A percentile compares a stretch with the other conserved stretches of the same genome.
phyloP scores from a whole-genome alignment of 106 monocot genomes.

The Dioscorea zingiberensis region DNA sequence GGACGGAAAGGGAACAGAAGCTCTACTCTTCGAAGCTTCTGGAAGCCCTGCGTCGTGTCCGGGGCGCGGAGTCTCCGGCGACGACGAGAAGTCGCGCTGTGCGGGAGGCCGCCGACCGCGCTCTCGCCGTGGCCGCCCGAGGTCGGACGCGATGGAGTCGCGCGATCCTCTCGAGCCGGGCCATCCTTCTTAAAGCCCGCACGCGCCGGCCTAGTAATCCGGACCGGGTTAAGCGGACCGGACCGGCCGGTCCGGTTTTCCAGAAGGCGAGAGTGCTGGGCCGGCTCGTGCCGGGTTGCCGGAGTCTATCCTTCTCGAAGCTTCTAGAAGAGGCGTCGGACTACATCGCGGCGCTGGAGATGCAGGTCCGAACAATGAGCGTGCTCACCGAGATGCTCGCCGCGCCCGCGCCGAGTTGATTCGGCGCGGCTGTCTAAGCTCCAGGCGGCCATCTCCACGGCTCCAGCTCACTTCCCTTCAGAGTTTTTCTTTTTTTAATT shows the following conservation, averaged over 20 bases:
- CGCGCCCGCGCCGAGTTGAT: conserved; percentile 3
- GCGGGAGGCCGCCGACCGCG: conserved; percentile 80
- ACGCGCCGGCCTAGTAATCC: neutral
- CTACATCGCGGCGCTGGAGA: conserved; percentile 94
- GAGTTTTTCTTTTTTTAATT: neutral
- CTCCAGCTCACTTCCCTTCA: neutral
- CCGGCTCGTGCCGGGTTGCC: conserved; percentile 77
- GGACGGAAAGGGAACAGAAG: conserved; percentile 35
- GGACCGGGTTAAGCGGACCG: neutral
- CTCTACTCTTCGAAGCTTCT: conserved; percentile 78
- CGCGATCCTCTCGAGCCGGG: conserved; percentile 52
- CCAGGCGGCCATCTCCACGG: neutral
- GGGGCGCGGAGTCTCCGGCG: conserved; percentile 9
- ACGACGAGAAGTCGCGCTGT: conserved; percentile 41
- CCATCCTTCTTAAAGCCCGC: conserved; percentile 14
- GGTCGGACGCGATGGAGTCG: conserved; percentile 91
- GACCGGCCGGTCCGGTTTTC: neutral
- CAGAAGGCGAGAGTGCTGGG: conserved; percentile 60
- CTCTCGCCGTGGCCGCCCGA: conserved; percentile 57
- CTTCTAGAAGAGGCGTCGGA: conserved; percentile 76
- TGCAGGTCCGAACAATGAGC: conserved; percentile 80
- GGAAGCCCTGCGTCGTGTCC: conserved; percentile 64
- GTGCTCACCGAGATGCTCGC: conserved; percentile 53
- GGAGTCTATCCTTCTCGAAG: conserved; percentile 62
- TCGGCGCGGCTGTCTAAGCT: neutral